Base-by-base conservation (phyloP, 1,139 yeast species). In the Hemisphaericaspora lyxosophila region DNA sequence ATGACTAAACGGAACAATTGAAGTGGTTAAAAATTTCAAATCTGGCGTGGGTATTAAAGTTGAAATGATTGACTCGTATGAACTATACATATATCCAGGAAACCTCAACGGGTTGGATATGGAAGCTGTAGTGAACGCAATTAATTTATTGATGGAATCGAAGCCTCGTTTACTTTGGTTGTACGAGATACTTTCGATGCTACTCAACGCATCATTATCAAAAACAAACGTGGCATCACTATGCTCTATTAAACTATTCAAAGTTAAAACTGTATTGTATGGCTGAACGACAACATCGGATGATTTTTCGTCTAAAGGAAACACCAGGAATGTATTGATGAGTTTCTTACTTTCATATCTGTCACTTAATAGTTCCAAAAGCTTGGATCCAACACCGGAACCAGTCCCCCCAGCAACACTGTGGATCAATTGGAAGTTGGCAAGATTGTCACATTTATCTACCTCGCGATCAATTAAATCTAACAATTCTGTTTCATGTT, bases 381-480 rank as follows among this genome's bases (percentile, higher is more conserved):
- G 53, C 44, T 77, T 77, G 0, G 96, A 87, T 0, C 98, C 98
- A 31, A 89, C 79, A 6, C 98, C 98, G 0, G 96, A 85, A 0
- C 98, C 98, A 0, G 98, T 92, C 26, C 98, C 98, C 18, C 98
- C 98, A 0, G 97, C 97, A n/a, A 94, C 95, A 12, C 97, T 87
- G 59, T 92, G 98, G 41, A 90, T 63, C 47, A 92, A 65, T 67
- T 89, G 96, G 59, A 94, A 92, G 5, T 95, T 95, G 45, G 89
- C 92, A 39, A 90, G 67, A 42, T 86, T 84, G 46, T 92, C 98
- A 51, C 96, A 85, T 28, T 87, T 85, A 55, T 92, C 98, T 31
- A 90, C 76, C 53, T 92, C 97, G 43, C 95, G 73, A 55, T 90
- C 97, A 33, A 92, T 75, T 75, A 90, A 79, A 53, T 88, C 92